Percentiles rank a stretch among this genome's conserved stretches.
These are phyloP conservation scores for Liquidambar formosana DNA, from an alignment of 164 flowering plant species.

Conservation along the genomic window DNA sequence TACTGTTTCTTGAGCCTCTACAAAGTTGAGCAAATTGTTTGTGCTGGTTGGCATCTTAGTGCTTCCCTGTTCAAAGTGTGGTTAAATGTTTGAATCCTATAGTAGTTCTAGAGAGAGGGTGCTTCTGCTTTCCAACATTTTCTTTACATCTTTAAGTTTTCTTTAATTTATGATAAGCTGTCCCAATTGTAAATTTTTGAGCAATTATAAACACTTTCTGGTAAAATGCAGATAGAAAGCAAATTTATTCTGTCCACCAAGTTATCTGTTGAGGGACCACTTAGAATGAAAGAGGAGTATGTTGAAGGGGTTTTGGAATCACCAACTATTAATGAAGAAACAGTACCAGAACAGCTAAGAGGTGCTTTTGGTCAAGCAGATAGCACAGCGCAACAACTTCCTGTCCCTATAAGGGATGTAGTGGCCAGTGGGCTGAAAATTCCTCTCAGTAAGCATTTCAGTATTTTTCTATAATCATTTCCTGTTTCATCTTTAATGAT, in stretches of 20 bases:
- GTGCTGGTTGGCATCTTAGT: no score
- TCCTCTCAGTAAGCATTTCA: constrained; percentile 67
- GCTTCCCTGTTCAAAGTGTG: no score
- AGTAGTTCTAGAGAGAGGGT: no score
- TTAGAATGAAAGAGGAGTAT: constrained; percentile 88
- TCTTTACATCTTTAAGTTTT: no score
- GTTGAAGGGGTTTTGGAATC: constrained; percentile 67
- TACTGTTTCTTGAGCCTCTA: no score
- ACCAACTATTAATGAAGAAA: constrained; percentile 65
- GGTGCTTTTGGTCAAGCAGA: constrained; percentile 69
- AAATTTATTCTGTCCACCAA: constrained; percentile 58
- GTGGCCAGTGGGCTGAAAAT: constrained; percentile 59
- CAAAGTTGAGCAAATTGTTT: no score
- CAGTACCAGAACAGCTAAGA: constrained; percentile 77
- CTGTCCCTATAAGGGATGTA: constrained; percentile 63
- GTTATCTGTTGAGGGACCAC: constrained; percentile 89
- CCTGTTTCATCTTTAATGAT: background rate
- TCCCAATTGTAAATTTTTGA: background rate
- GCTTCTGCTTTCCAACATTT: no score
- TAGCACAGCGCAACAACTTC: constrained; percentile 74
- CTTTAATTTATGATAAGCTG: background rate
- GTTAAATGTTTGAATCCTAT: no score
- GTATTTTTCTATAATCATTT: background rate
- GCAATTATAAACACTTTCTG: constrained; percentile 15
- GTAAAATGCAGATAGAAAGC: constrained; percentile 74